A percentile compares a stretch with the other conserved stretches of the same genome.
Evolutionary conservation across 495 filamentous ascomycete genomes (phyloP).

Genomic region (Alectoria sarmentosa): DNA sequence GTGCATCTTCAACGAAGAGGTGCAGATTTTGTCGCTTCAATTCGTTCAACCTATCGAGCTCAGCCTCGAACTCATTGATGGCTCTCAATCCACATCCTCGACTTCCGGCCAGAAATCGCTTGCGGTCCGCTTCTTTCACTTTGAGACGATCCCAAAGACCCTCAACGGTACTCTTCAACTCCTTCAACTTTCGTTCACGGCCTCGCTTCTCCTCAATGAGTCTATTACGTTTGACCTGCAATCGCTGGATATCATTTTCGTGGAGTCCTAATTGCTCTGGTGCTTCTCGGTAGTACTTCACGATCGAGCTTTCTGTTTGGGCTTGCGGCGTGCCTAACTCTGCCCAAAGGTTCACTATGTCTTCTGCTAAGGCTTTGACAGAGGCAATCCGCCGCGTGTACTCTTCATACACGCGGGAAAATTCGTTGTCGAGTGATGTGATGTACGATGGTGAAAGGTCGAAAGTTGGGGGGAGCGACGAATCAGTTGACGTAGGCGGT

Average conservation of each 20-base stretch:
- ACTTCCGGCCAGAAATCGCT: conserved; percentile 65
- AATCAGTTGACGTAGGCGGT: conserved; percentile 69
- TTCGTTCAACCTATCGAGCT: conserved; percentile 77
- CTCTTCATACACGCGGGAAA: conserved; percentile 89
- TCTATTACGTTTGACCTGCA: conserved; percentile 70
- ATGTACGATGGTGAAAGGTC: conserved; percentile 88
- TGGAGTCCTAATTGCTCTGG: conserved; percentile 92
- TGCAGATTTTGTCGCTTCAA: conserved; percentile 92
- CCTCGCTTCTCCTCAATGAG: conserved; percentile 87
- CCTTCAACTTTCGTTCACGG: conserved; percentile 74
- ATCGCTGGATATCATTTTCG: conserved; percentile 67
- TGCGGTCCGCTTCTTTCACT: conserved; percentile 72
- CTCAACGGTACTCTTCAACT: conserved; percentile 66
- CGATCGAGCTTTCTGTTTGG: conserved; percentile 80
- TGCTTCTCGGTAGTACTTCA: conserved; percentile 79
- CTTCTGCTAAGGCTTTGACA: conserved; percentile 68
- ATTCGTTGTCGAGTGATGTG: conserved; percentile 78
- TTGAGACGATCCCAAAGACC: conserved; percentile 83
- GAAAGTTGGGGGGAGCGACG: conserved; percentile 70
- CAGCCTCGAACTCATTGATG: conserved; percentile 93
- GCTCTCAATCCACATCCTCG: conserved; percentile 75
- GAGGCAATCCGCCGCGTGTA: conserved; percentile 71
- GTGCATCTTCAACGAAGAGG: conserved; percentile 89
- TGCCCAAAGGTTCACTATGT: conserved; percentile 90
- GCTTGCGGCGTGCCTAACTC: conserved; percentile 89